These are phyloP conservation scores for Sporothrix mexicana DNA, from an alignment of 2,329 filamentous ascomycete species.

Conservation along the genomic window DNA sequence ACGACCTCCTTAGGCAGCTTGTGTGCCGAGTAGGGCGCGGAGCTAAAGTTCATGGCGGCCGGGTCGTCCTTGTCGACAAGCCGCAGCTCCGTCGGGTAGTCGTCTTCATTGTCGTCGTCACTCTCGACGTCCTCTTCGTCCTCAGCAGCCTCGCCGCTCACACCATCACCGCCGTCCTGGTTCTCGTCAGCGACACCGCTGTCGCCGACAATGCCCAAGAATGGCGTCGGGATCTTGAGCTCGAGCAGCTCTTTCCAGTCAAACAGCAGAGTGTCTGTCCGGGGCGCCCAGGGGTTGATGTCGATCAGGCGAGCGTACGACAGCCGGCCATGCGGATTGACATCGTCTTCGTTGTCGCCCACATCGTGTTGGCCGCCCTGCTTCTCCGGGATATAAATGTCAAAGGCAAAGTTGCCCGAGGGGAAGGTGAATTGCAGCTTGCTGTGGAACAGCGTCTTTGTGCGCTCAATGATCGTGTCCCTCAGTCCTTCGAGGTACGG, in stretches of 20 bases:
- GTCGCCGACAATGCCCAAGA: conserved; percentile 55
- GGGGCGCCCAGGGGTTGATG: conserved; percentile 90
- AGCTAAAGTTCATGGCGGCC: conserved; percentile 80
- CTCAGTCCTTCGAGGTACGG: conserved; percentile 74
- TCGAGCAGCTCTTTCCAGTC: conserved; percentile 86
- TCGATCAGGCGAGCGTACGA: conserved; percentile 85
- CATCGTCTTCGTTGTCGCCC: conserved; percentile 47
- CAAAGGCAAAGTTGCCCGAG: conserved; percentile 84
- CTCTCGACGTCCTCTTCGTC: conserved; percentile 39
- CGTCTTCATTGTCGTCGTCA: conserved; percentile 58
- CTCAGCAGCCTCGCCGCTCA: conserved; percentile 44
- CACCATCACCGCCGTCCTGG: conserved; percentile 43
- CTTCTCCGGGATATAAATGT: conserved; percentile 83
- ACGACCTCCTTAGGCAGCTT: conserved; percentile 95
- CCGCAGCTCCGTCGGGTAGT: conserved; percentile 77
- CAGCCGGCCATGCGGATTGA: conserved; percentile 58
- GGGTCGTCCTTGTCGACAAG: conserved; percentile 85
- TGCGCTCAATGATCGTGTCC: conserved; percentile 68
- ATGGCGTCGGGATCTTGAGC: conserved; percentile 65
- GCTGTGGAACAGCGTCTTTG: conserved; percentile 77
- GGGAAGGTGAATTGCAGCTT: conserved; percentile 78
- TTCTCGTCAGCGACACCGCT: conserved; percentile 39
- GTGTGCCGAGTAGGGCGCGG: conserved; percentile 89
- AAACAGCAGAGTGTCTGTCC: conserved; percentile 89
- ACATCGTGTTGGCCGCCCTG: conserved; percentile 46